Evolutionary conservation across 2,329 filamentous ascomycete genomes (phyloP).

Genomic region (Alternaria novae-zelandiae): DNA sequence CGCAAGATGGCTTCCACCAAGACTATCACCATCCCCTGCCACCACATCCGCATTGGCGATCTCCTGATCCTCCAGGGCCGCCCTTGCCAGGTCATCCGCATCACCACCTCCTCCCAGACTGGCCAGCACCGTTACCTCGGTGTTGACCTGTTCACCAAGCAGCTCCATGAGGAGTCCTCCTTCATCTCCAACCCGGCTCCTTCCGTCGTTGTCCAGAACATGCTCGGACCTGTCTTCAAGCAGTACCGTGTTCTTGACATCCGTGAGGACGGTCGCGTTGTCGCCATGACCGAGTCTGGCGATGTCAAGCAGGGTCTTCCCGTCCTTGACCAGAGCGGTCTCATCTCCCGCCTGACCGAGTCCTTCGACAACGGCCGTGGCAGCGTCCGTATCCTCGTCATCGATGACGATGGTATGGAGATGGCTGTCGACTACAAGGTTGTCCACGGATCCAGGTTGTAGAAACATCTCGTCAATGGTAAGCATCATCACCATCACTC

Average conservation of each 20-base stretch:
- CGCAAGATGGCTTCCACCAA: constrained; percentile 67
- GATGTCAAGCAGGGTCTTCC: constrained; percentile 96
- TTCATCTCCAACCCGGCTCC: constrained; percentile 97
- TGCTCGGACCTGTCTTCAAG: constrained; percentile 99
- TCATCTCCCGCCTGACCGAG: constrained; percentile 79
- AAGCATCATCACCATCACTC: constrained; percentile 9
- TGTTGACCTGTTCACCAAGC: constrained; percentile 99
- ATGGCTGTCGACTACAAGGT: constrained; percentile 99
- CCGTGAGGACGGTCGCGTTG: constrained; percentile 79
- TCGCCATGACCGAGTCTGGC: constrained; percentile 98
- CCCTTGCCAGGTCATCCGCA: constrained; percentile 99
- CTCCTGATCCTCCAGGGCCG: constrained; percentile 98
- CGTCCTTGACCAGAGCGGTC: constrained; percentile 92
- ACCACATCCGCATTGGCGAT: constrained; percentile 99
- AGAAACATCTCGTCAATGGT: constrained; percentile 48
- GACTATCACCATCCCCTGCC: constrained; percentile 97
- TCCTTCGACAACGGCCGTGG: constrained; percentile 92
- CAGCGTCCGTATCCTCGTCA: constrained; percentile 92
- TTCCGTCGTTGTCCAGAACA: constrained; percentile 98
- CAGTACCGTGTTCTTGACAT: constrained; percentile 99
- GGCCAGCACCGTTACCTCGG: constrained; percentile 99
- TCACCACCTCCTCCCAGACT: constrained; percentile 96
- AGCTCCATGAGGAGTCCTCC: constrained; percentile 97
- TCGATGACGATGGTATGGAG: constrained; percentile 91
- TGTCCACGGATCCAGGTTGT: constrained; percentile 78